A percentile compares a stretch with the other conserved stretches of the same genome.
Conservation (phyloP, 352 stramenopile species). For the Thalassiosira ordinaria region DNA sequence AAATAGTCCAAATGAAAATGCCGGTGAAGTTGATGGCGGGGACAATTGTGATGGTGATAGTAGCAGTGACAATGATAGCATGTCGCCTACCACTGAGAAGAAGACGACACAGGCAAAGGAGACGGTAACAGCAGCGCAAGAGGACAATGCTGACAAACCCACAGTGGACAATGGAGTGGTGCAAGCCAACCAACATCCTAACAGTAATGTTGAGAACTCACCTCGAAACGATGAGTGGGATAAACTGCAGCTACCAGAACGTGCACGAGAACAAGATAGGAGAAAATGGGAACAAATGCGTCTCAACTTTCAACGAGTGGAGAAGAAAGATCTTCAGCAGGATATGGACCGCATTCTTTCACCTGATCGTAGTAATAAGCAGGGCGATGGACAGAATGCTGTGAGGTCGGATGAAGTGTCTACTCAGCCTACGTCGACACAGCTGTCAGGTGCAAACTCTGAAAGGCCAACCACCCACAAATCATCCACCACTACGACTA, state of each 20-base stretch:
- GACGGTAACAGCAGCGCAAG: not conserved
- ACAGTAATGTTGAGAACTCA: too few species aligned
- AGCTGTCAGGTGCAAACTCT: not conserved
- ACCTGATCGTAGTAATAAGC: too few species aligned
- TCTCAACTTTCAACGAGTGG: conserved; percentile 37
- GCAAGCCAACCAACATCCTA: too few species aligned
- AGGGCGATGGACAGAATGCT: too few species aligned
- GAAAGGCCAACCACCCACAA: not conserved
- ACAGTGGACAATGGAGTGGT: too few species aligned
- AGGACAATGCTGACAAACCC: too few species aligned
- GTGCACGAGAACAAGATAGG: conserved; percentile 25
- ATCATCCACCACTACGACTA: not conserved
- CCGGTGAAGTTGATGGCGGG: too few species aligned
- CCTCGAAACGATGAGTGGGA: too few species aligned
- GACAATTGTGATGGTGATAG: too few species aligned
- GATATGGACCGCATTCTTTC: conserved; percentile 37
- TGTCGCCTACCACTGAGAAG: too few species aligned
- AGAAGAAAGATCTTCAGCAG: conserved; percentile 30
- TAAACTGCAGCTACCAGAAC: conserved; percentile 3
- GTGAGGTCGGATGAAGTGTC: too few species aligned
- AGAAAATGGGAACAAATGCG: conserved; percentile 51
- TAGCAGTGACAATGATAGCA: too few species aligned
- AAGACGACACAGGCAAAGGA: not conserved
- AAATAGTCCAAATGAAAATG: not conserved
- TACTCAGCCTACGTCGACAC: not conserved